A percentile compares a stretch with the other conserved stretches of the same genome.
Evolutionary conservation across 495 filamentous ascomycete genomes (phyloP).

Genomic region (Aspergillus indologenus): DNA sequence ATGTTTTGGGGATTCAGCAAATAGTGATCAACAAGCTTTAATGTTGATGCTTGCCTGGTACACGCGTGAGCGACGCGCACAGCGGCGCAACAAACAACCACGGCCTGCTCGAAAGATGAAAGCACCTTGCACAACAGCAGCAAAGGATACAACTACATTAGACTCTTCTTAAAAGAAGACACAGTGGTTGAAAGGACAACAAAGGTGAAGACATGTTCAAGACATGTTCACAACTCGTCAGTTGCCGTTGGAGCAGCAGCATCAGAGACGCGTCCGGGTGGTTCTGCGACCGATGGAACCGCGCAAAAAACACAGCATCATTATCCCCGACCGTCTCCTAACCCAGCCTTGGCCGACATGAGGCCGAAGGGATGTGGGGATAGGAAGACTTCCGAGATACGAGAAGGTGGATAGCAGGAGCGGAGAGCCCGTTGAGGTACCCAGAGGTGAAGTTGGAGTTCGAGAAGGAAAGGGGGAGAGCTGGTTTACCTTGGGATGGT

Average conservation of each 20-base stretch:
- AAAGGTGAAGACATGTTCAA: neutral
- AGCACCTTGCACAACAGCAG: neutral
- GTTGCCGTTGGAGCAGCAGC: slow-evolving; percentile 10
- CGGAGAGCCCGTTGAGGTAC: slow-evolving; percentile 12
- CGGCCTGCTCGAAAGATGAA: neutral
- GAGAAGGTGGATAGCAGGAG: neutral
- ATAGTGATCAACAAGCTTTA: neutral
- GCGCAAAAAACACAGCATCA: slow-evolving; percentile 19
- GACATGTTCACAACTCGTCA: neutral
- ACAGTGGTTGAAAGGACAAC: neutral
- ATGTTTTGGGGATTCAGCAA: neutral
- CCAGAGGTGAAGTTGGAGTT: slow-evolving; percentile 22
- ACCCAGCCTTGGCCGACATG: slow-evolving; percentile 11
- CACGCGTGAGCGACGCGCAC: slow-evolving; percentile 34
- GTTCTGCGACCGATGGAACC: slow-evolving; percentile 31
- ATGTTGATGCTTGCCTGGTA: slow-evolving; percentile 11
- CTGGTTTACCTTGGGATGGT: slow-evolving; percentile 45
- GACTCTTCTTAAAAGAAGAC: neutral
- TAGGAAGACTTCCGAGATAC: slow-evolving; percentile 4
- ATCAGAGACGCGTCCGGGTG: slow-evolving; percentile 33
- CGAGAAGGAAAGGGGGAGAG: slow-evolving; percentile 18
- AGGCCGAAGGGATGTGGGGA: slow-evolving; percentile 4
- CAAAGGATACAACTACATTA: neutral
- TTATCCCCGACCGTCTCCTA: slow-evolving; percentile 10
- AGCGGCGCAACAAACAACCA: slow-evolving; percentile 18